A percentile compares a stretch with the other conserved stretches of the same genome.
These are phyloP conservation scores for Pseudozyma tsukubaensis DNA, from an alignment of 1,284 basidiomycete species.

Conservation along the genomic window DNA sequence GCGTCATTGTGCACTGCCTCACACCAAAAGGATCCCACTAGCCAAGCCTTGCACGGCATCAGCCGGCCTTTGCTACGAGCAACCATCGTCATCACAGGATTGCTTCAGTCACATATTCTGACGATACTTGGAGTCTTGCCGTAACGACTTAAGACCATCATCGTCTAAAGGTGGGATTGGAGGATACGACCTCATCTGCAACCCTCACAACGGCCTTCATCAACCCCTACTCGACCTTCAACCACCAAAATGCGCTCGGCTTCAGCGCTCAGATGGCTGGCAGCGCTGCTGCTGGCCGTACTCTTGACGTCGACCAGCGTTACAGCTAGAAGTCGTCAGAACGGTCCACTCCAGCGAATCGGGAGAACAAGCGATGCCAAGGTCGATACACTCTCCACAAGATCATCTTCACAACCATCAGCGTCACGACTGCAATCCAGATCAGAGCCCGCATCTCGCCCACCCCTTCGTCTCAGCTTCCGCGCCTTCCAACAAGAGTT, in stretches of 20 bases:
- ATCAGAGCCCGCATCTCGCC: background rate
- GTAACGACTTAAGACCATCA: background rate
- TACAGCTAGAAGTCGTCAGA: slow-evolving; percentile 37
- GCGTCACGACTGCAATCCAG: slow-evolving; percentile 13
- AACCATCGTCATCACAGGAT: too few species aligned
- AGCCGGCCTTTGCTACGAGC: too few species aligned
- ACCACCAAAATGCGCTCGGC: slow-evolving; percentile 13
- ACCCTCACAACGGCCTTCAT: background rate
- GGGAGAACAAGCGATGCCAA: slow-evolving; percentile 31
- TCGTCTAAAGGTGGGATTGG: background rate
- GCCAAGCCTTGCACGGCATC: too few species aligned
- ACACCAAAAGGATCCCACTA: too few species aligned
- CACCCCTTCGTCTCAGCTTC: slow-evolving; percentile 54
- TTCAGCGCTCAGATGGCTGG: slow-evolving; percentile 24
- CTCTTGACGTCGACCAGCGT: slow-evolving; percentile 13
- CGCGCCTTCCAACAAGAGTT: slow-evolving; percentile 59
- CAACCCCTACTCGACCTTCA: background rate
- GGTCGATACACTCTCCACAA: slow-evolving; percentile 16
- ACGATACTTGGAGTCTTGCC: too few species aligned
- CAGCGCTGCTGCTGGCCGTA: slow-evolving; percentile 28
- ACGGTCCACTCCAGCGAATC: slow-evolving; percentile 38
- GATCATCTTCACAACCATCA: slow-evolving; percentile 1
- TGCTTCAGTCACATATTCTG: too few species aligned
- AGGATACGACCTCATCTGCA: background rate
- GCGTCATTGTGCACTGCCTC: background rate